A percentile compares a stretch with the other conserved stretches of the same genome.
Evolutionary conservation across 352 stramenopile genomes (phyloP).

Genomic region (Phytophthora aleatoria): DNA sequence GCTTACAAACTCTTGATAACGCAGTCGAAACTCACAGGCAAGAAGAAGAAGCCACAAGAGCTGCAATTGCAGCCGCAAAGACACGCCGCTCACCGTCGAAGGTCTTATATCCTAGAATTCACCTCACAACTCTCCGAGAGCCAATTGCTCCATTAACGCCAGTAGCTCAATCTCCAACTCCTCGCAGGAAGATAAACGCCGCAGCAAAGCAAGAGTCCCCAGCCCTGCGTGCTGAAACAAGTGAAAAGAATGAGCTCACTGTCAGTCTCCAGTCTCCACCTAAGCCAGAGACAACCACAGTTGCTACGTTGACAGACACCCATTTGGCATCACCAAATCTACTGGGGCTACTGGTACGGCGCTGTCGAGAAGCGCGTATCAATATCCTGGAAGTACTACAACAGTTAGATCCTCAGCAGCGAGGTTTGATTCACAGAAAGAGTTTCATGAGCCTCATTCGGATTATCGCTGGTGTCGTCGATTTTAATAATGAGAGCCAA

Average conservation of each 20-base stretch:
- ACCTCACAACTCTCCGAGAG: conserved; percentile 17
- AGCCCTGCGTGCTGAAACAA: background rate
- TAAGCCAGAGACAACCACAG: conserved; percentile 24
- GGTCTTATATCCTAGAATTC: conserved; percentile 19
- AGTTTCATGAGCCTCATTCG: conserved; percentile 35
- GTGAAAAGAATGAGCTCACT: background rate
- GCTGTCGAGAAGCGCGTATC: conserved; percentile 36
- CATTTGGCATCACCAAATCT: conserved; percentile 10
- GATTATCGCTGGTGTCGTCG: conserved; percentile 30
- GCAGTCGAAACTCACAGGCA: conserved; percentile 21
- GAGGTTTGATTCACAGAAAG: conserved; percentile 31
- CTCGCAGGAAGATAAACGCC: conserved; percentile 26
- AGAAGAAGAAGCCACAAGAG: conserved; percentile 36
- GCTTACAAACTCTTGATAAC: conserved; percentile 43
- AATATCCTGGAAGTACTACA: conserved; percentile 31
- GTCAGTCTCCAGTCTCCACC: background rate
- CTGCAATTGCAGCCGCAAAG: conserved; percentile 41
- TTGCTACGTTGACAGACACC: conserved; percentile 37
- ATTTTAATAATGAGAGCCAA: conserved; percentile 9
- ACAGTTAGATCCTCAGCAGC: conserved; percentile 34
- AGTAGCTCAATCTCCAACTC: conserved; percentile 17
- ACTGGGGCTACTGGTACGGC: conserved; percentile 28
- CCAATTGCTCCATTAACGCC: conserved; percentile 19
- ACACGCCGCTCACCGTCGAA: conserved; percentile 33
- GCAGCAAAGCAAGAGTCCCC: conserved; percentile 9